Evolutionary conservation across 2,329 filamentous ascomycete genomes (phyloP), one percentile per base, ranked within the genome.

Genomic region (Alternaria gansuensis): DNA sequence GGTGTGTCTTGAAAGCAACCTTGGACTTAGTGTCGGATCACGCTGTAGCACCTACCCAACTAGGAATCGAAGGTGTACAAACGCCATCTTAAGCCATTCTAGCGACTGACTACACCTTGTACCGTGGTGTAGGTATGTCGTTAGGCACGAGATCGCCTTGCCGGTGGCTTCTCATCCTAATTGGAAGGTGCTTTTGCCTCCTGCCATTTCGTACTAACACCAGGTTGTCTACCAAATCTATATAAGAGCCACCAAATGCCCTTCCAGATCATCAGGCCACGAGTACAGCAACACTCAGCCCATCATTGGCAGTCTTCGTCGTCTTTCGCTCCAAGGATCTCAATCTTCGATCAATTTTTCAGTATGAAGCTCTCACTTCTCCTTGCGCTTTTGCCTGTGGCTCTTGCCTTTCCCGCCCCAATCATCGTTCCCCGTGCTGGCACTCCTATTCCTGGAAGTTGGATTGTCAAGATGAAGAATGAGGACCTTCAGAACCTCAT

Each of bases 401-500:
- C 72, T 49, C 57, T 79, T 31, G 78, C 77, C 43, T 43, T 63
- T 29, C 67, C 65, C n/a, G 78, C 79, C 3, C 79, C 80, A 8
- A 51, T 82, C 64, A 68, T 81, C 39, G 57, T 69, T 28, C 74
- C 79, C 29, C 72, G 75, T 54, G 73, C 69, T 51, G 76, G 74
- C 33, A 51, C 66, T 37, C 65, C 75, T 37, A 75, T 82, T 54
- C 76, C 78, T 5, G 76, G 75, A 64, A 78, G 78, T 65, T 82
- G 80, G 71, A 81, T 82, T 51, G 77, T 82, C 69, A 81, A 79
- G 73, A 56, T 82, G 59, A 80, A 80, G 73, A 72, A 77, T 43
- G 70, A 74, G 36, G 68, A 71, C 59, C 57, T 71, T 39, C 59
- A 74, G 11, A 41, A 29, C 3, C 50, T 70, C 49, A 59, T 80